These are phyloP conservation scores for Quercus cerris DNA, from an alignment of 306 rosid species.

Conservation along the genomic window DNA sequence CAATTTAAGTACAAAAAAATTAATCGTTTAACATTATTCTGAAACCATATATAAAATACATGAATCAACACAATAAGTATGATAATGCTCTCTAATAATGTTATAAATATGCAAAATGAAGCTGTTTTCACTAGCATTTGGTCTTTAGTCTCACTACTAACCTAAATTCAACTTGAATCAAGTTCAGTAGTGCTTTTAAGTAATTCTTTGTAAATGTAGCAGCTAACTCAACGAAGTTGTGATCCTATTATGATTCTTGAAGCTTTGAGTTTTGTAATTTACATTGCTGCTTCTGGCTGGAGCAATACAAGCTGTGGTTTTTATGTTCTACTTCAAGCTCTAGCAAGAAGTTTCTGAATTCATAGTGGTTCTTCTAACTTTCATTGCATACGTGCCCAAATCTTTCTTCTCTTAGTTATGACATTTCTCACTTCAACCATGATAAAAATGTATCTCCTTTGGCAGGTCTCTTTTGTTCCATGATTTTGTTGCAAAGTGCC, in stretches of 20 bases:
- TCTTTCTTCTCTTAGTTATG: not conserved
- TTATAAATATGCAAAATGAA: too few species aligned
- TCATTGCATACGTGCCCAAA: not conserved
- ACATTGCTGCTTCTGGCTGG: not conserved
- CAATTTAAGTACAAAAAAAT: too few species aligned
- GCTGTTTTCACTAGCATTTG: too few species aligned
- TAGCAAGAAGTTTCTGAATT: not conserved
- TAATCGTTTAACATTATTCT: too few species aligned
- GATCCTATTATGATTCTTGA: not conserved
- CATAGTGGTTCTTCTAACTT: not conserved
- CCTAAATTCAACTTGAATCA: not conserved
- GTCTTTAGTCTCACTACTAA: not conserved
- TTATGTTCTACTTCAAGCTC: not conserved
- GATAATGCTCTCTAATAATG: too few species aligned
- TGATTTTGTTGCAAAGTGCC: slow-evolving; percentile 95
- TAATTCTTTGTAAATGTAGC: not conserved
- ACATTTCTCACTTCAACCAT: not conserved
- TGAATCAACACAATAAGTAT: too few species aligned
- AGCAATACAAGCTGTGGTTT: not conserved
- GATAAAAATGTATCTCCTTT: slow-evolving; percentile 23
- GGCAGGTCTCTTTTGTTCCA: slow-evolving; percentile 93
- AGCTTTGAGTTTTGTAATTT: too few species aligned
- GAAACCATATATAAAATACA: too few species aligned
- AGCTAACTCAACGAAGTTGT: not conserved
- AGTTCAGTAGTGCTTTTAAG: not conserved